Percentiles rank a stretch among this genome's conserved stretches.
These are phyloP conservation scores for Cryphonectria nitschkei DNA, from an alignment of 2,329 filamentous ascomycete species.

Conservation along the genomic window DNA sequence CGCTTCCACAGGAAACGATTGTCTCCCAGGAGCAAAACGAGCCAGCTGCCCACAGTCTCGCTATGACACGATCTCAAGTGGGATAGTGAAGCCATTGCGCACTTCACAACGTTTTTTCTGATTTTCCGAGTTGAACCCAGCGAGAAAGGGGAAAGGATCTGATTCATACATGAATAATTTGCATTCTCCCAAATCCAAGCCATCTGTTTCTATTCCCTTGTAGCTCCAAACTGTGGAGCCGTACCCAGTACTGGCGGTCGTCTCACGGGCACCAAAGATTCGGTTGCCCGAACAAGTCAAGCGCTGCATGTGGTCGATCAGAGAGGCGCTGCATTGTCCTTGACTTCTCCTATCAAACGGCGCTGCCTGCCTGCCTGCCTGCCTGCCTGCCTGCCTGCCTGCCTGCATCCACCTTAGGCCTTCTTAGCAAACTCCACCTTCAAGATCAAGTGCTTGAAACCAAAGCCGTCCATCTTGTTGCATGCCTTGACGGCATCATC, in stretches of 20 bases:
- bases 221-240: neutral
- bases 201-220: neutral
- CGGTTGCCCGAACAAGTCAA: too few relatives aligned
- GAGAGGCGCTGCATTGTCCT: neutral
- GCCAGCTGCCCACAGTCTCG: neutral
- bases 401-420: constrained; percentile 43
- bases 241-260: too few relatives aligned
- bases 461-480: constrained; percentile 96
- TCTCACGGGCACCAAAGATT: too few relatives aligned
- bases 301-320: too few relatives aligned
- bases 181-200: neutral
- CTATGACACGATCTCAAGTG: neutral
- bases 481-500: constrained; percentile 88
- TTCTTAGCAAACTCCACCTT: constrained; percentile 88
- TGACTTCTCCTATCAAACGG: neutral
- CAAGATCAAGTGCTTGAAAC: constrained; percentile 86
- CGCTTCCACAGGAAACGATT: too few relatives aligned
- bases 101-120: neutral
- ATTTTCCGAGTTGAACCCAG: too few relatives aligned
- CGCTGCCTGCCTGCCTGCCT: too few relatives aligned
- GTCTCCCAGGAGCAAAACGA: neutral
- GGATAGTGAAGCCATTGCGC: neutral
- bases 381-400: too few relatives aligned
- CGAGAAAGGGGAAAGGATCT: neutral
- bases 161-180: neutral